Base-by-base conservation (phyloP, 306 rosid genomes). In the Cucumis cinereus region DNA sequence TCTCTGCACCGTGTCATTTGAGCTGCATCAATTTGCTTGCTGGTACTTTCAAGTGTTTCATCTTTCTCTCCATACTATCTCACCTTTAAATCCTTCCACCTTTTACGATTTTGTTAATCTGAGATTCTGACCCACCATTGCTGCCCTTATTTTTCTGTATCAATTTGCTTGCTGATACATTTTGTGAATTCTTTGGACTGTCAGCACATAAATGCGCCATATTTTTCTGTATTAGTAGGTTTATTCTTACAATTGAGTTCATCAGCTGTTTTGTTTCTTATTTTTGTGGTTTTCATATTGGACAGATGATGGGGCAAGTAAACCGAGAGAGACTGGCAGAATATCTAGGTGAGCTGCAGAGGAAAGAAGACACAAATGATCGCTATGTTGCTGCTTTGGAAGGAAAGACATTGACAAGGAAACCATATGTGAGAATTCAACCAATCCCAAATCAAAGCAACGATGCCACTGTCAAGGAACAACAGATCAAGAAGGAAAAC, bases 371-470 rank as follows among this genome's bases (percentile, higher is more conserved):
- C 78, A 90, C 97, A 55, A 89, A 94, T 72, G 96, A 91, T 68
- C 93, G 93, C n/a, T 94, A 89, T 76, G 90, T 91, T 76, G 96
- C 95, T 69, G 98, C 97, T 70, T 81, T 91, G 68, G 86, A 77
- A 82, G 92, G 97, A 77, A 90, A 94, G 78, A 94, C 97, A 2
- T 77, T 87, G 82, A 91, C 96, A 6, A 84, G 97, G 75, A 91
- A 91, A 3, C 98, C 97, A 1, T 94, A 90, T 58, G 95, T 86
- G 73, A 87, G 97, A 90, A 91, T 94, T 71, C 96, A 91, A 82
- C 89, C 91, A 7, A 71, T 93, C 54, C 89, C 90, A 2, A 83
- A 84, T 43, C 62, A 84, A 77, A 80, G 79, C 12, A 80, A 74
- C 49, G n/a, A 77, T 3, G 77, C 33, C 33, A 12, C 76, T 72